Base-by-base conservation (phyloP, 306 rosid species). In the Dicorynia guianensis region DNA sequence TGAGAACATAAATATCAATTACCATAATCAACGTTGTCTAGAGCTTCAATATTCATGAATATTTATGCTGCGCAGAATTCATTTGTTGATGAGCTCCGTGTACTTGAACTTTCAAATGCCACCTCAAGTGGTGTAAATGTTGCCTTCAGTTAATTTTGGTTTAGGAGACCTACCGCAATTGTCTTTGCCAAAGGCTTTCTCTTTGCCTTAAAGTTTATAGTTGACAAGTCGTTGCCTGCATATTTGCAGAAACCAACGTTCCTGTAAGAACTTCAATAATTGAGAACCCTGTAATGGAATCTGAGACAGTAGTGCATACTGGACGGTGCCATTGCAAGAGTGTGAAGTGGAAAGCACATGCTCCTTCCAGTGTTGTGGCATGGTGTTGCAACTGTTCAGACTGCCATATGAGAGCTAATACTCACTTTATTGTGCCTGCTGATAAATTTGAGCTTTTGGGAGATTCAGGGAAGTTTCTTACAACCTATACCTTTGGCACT, bases 261-360 rank as follows among this genome's bases (percentile, higher is more conserved):
- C 42, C 61, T 12, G 34, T 76, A 9, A 8, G 30, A 47, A 11
- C 50, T n/a, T 50, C 20, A 30, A 20, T 63, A 50, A 15, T 68
- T 34, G 8, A 55, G 76, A 84, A 82, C 33, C 54, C 35, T 8
- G 74, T 43, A 75, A 91, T 93, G 98, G 90, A 86, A 18, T 74
- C 81, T 33, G 91, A 83, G 72, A 46, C 67, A 48, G 87, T 87
- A 62, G 86, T 69, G 65, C 98, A 94, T 55, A 69, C 39, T 15
- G 98, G 98, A 35, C 93, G 97, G 9, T 94, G 98, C 75, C 98
- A 90, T 75, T 94, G 98, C 86, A 77, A 81, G 92, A 90, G 80
- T 46, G 88, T 94, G 33, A 88, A 80, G 76, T 94, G 98, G 98
- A 87, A 43, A 50, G 95, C 80, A 25, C 18, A 48, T 46, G 95